Conservation (phyloP, 371 early-diverging fungal genomes). For the Haplosporangium sp. region DNA sequence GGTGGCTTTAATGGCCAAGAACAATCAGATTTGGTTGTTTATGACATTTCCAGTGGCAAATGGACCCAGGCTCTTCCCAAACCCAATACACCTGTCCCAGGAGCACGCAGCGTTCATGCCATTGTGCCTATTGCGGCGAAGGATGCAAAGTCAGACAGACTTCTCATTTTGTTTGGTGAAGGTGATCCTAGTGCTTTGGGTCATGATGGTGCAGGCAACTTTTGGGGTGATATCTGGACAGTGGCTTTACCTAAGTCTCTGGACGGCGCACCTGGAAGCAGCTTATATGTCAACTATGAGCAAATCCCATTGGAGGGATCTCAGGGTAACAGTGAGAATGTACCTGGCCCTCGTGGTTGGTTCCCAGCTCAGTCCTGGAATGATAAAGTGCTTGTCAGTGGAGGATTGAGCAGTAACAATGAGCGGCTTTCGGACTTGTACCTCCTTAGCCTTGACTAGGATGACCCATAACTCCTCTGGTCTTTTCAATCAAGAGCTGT, state of each 20-base stretch:
- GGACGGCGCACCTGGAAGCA: background rate
- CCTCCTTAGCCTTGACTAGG: conserved; percentile 14
- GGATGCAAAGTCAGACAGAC: conserved; percentile 10
- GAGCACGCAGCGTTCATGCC: conserved; percentile 31
- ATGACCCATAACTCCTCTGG: background rate
- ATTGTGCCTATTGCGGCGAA: conserved; percentile 16
- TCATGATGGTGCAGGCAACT: conserved; percentile 19
- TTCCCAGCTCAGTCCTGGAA: conserved; percentile 20
- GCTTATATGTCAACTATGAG: conserved; percentile 22
- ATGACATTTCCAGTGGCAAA: conserved; percentile 6
- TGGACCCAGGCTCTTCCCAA: conserved; percentile 8
- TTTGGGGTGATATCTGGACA: conserved; percentile 26
- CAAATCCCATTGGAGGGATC: background rate
- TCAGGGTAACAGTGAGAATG: background rate
- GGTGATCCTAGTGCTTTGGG: conserved; percentile 17
- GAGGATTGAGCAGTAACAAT: conserved; percentile 20
- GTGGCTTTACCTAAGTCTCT: conserved; percentile 16
- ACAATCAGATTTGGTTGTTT: conserved; percentile 23
- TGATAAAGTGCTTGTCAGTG: conserved; percentile 21
- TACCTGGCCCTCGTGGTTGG: conserved; percentile 4
- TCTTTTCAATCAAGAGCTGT: no score
- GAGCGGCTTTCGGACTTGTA: conserved; percentile 7
- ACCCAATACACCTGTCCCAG: conserved; percentile 3
- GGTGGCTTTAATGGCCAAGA: conserved; percentile 29
- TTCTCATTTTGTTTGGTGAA: conserved; percentile 29